Conservation (phyloP, 345 rosid species). For the Balakata baccata region DNA sequence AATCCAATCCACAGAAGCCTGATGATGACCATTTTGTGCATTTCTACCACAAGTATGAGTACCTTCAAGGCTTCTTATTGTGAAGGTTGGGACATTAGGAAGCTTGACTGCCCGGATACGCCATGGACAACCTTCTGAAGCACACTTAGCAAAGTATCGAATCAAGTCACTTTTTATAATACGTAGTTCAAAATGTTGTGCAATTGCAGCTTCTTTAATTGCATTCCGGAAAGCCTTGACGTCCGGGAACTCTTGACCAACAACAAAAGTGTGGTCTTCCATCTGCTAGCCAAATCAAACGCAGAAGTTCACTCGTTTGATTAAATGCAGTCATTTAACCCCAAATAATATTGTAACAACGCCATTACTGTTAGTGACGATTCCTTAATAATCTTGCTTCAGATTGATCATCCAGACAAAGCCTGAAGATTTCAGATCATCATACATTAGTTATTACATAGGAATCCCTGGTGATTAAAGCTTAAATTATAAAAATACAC, state of each 20-base stretch:
- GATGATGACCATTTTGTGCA: slow-evolving; percentile 55
- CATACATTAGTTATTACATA: not conserved
- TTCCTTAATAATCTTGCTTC: not conserved
- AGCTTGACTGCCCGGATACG: slow-evolving; percentile 52
- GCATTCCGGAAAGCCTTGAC: slow-evolving; percentile 55
- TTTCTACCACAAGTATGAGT: slow-evolving; percentile 48
- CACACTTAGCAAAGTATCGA: slow-evolving; percentile 56
- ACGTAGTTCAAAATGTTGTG: slow-evolving; percentile 56
- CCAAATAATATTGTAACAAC: not conserved
- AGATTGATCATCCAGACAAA: slow-evolving; percentile 7
- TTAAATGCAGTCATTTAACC: not conserved
- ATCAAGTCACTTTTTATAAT: slow-evolving; percentile 50
- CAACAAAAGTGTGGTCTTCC: slow-evolving; percentile 39
- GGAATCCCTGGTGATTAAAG: not conserved
- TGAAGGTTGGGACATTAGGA: slow-evolving; percentile 46
- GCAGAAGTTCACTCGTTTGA: slow-evolving; percentile 8
- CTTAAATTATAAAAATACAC: not conserved
- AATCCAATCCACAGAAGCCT: slow-evolving; percentile 63
- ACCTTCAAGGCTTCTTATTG: slow-evolving; percentile 51
- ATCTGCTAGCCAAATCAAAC: slow-evolving; percentile 21
- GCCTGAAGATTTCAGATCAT: slow-evolving; percentile 5
- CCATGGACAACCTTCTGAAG: slow-evolving; percentile 58
- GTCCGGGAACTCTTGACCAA: slow-evolving; percentile 59
- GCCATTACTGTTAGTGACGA: not conserved
- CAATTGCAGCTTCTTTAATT: slow-evolving; percentile 55